Evolutionary conservation across 768 basidiomycete genomes (phyloP), one percentile per base, ranked within the genome.

Genomic region (Suillus cothurnatus): DNA sequence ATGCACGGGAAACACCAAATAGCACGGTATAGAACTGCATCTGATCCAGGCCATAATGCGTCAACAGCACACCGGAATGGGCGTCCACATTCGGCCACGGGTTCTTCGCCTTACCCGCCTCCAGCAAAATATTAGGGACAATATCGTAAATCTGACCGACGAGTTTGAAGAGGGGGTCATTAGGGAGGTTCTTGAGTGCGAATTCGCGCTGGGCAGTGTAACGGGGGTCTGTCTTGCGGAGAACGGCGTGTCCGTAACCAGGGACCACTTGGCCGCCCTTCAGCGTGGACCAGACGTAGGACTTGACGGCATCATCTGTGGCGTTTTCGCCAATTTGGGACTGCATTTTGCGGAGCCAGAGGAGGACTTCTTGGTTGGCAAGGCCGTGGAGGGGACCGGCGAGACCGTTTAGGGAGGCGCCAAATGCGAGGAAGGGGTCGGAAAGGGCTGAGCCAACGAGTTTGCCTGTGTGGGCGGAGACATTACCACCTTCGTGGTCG

Each of bases 401-500:
- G 50, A 99, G 89, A 81, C 97, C 97, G 71, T 97, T 97, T 66
- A 99, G 82, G 38, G 95, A 92, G 57, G 97, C 97, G 65, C 86
- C 88, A 76, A 94, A 98, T 6, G 96, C 86, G 31, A 98, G 88
- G 94, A 97, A 98, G 62, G 97, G 97, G 76, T 99, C 97, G 0
- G 96, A 96, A 64, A 99, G 90, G 61, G 97, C 96, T 62, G 95
- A 95, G 63, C 94, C 94, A 68, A 96, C 95, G 26, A 95, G 84
- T 79, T 96, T 94, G 64, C 93, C 93, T 26, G 94, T 92, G 82
- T 96, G 94, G 2, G 94, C 95, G 61, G 97, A 98, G 67, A 99
- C 97, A 71, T 99, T 99, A 53, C 97, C 97, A 76, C 97, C 97
- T 80, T 99, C 97, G 80, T 99, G 97, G 75, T 99, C 97, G 76